Evolutionary conservation across 2,329 filamentous ascomycete species (phyloP), one percentile per base, ranked within the genome.

Genomic region (Laburnicola sp.): DNA sequence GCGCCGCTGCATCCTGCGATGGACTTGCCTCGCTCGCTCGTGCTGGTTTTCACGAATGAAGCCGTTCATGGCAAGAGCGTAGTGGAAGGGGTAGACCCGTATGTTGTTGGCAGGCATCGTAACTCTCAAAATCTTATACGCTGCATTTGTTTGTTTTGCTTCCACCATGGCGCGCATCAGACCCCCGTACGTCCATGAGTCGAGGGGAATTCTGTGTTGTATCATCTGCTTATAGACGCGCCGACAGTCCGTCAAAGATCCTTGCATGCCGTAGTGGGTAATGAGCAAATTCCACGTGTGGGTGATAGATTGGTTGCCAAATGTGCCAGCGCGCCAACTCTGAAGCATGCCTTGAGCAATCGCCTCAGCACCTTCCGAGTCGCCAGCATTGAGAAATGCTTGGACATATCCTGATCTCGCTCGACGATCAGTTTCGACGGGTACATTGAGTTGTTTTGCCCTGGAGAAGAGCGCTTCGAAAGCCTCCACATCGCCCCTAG

Each of bases 231-330:
- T 71, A 57, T 85, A 82, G 2, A 83, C 69, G 46, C 77, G 75
- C 56, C 81, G 77, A 11, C 81, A 76, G n/a, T 76, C 76, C 22
- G 76, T 67, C 26, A 85, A 62, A 53, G 87, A 80, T 48, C 86
- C 82, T 5, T 82, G 79, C 48, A 83, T 75, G 5, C 88, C 89
- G 68, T 91, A 81, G 53, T 87, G 83, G 49, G 81, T 79, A 3
- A 97, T 76, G 28, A 97, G 74, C 46, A 84, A 79, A 65, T 97
- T 96, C 89, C 89, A 97, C 65, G 91, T 83, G 28, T 79, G 76
- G 2, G 85, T 85, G 22, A 81, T 75, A 1, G 79, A 75, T 26
- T 64, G 35, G 1, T 83, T 79, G 16, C 77, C 67, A 0, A 84
- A 68, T 3, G 52, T 58, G 21, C 66, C 69, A 26, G 56, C 46